Evolutionary conservation across 2,329 filamentous ascomycete genomes (phyloP), one percentile per base, ranked within the genome.

Genomic region (Neofusicoccum parvum): DNA sequence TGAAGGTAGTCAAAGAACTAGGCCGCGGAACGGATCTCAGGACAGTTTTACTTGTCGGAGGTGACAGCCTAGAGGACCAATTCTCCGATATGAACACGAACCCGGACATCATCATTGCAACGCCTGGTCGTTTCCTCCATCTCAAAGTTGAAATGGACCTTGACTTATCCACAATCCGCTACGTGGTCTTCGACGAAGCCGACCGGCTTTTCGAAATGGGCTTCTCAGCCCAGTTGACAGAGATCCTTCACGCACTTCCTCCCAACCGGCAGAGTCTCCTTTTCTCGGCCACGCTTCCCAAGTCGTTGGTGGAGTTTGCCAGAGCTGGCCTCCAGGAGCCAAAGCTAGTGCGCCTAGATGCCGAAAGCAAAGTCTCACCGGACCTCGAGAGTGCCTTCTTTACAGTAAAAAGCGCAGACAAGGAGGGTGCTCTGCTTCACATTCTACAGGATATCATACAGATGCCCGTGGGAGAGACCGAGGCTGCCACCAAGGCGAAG

Each of bases 131-230:
- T 71, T 99, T 99, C 72, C 82, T 99, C 70, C 95, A 99, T 83
- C 80, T 99, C 69, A 96, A 98, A 80, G 94, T 98, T 20, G 95
- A 99, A 76, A 99, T 99, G 96, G 85, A 85, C 10, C 80, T 99
- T 62, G 92, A 97, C 73, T 81, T 99, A n/a, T 92, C 90, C 0
- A 96, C 92, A 3, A 90, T 99, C 67, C 87, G 88, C 71, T 99
- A 99, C 73, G 92, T 97, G 27, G 95, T 99, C 9, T 99, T 99
- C 69, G 95, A 99, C 75, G 95, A 99, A 78, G 95, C 95, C 1
- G 95, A 99, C 83, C 87, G 95, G 63, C 83, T 99, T 20, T 99
- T 99, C 78, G 95, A 99, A 76, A 97, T 99, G 94, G 96, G 95
- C 71, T 99, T 99, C 75, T 93, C 94, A 4, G 89, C 92, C 3